Conservation (phyloP, 331 rosid species). For the Quercus phellos region DNA sequence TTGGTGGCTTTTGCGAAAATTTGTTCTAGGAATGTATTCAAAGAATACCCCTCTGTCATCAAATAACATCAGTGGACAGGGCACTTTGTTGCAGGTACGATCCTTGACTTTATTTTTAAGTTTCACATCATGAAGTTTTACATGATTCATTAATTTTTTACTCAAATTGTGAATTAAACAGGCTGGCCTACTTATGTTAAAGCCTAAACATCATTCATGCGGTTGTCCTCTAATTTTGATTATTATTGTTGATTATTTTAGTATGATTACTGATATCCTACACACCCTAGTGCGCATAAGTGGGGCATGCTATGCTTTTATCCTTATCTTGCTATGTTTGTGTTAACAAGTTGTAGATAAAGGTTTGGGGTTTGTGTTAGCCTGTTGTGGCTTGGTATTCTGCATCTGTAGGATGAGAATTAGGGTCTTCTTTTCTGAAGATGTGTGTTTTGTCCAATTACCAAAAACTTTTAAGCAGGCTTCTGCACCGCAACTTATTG, state of each 20-base stretch:
- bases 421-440: conserved; percentile 13
- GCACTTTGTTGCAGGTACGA: conserved; percentile 65
- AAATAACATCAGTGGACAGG: conserved; percentile 56
- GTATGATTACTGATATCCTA: background rate
- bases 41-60: conserved; percentile 62
- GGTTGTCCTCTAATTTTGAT: background rate
- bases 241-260: background rate
- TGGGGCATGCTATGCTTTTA: background rate
- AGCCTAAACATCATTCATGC: background rate
- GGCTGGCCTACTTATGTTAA: background rate
- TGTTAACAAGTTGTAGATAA: background rate
- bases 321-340: background rate
- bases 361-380: background rate
- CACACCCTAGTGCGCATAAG: background rate
- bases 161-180: background rate
- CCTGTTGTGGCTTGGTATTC: background rate
- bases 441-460: conserved; percentile 5
- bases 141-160: background rate
- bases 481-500: conserved; percentile 78
- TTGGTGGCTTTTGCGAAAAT: conserved; percentile 2
- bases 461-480: conserved; percentile 37
- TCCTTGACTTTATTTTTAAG: conserved; percentile 21
- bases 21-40: conserved; percentile 51
- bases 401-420: background rate
- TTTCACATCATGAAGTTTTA: background rate